phyloP scores from a whole-genome alignment of 176 grass and related monocot genomes.

The Hyparrhenia diplandra region DNA sequence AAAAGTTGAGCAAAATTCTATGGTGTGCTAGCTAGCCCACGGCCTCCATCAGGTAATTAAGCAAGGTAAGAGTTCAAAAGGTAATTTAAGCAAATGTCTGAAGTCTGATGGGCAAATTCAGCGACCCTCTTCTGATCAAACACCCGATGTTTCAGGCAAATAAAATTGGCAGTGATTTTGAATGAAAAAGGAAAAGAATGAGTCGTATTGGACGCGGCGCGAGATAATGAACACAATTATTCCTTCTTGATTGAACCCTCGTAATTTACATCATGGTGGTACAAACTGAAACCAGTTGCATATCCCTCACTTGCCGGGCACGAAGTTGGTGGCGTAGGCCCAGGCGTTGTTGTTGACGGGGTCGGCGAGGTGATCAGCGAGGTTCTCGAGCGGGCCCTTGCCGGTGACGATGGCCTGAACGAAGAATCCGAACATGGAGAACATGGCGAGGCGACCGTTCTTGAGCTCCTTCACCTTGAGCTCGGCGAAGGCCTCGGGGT shows the following conservation, averaged over 20 bases:
- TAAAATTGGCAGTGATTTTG: no score
- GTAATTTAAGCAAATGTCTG: no score
- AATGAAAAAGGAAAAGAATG: background rate
- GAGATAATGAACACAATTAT: background rate
- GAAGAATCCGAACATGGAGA: slow-evolving; percentile 87
- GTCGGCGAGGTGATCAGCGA: slow-evolving; percentile 82
- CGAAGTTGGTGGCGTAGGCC: slow-evolving; percentile 97
- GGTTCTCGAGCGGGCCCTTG: slow-evolving; percentile 89
- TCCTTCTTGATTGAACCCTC: background rate
- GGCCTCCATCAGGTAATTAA: no score
- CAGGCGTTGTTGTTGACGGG: slow-evolving; percentile 95
- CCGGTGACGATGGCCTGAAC: slow-evolving; percentile 92
- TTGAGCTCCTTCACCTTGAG: slow-evolving; percentile 97
- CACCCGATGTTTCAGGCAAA: no score
- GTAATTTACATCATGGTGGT: background rate
- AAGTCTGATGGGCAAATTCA: no score
- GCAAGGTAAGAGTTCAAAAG: no score
- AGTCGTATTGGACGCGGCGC: no score
- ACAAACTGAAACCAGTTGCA: background rate
- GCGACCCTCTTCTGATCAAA: no score
- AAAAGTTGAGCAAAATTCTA: no score
- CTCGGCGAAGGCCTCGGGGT: slow-evolving; percentile 77
- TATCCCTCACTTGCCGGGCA: slow-evolving; percentile 49
- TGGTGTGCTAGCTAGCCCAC: no score
- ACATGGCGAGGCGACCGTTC: slow-evolving; percentile 85